Evolutionary conservation across 2,329 filamentous ascomycete genomes (phyloP).

Genomic region (Fusarium sp.): DNA sequence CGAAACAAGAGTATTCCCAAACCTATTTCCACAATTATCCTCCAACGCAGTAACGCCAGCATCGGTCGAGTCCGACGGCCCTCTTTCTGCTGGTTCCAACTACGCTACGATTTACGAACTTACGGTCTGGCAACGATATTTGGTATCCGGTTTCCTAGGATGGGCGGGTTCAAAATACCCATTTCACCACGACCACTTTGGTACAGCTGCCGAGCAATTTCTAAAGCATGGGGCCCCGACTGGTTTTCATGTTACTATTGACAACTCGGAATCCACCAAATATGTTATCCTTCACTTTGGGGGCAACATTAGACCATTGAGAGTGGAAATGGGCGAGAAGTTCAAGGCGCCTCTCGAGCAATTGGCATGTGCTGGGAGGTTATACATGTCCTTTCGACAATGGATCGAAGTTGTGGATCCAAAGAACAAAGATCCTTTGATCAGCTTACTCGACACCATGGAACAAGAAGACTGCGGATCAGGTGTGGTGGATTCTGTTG

Average conservation of each 20-base stretch:
- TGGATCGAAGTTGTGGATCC: not conserved
- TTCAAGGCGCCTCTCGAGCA: not conserved
- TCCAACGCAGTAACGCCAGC: not conserved
- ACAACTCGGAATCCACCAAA: not conserved
- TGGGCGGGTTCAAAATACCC: not conserved
- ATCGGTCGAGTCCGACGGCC: too few species aligned
- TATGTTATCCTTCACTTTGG: not conserved
- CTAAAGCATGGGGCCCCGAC: not conserved
- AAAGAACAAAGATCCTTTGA: not conserved
- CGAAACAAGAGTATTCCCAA: not conserved
- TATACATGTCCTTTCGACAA: not conserved
- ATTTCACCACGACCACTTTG: not conserved
- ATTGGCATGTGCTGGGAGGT: not conserved
- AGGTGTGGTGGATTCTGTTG: too few species aligned
- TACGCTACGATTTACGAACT: not conserved
- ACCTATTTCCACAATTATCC: not conserved
- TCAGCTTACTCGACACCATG: not conserved
- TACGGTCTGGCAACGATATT: slow-evolving; percentile 1
- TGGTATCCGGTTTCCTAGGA: not conserved
- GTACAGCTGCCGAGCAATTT: not conserved
- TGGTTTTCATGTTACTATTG: not conserved
- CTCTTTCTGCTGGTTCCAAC: too few species aligned
- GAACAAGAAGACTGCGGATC: too few species aligned
- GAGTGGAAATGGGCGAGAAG: not conserved
- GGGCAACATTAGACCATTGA: not conserved